These are phyloP conservation scores for Chaetomium tenue DNA, from an alignment of 495 filamentous ascomycete species.

Conservation along the genomic window DNA sequence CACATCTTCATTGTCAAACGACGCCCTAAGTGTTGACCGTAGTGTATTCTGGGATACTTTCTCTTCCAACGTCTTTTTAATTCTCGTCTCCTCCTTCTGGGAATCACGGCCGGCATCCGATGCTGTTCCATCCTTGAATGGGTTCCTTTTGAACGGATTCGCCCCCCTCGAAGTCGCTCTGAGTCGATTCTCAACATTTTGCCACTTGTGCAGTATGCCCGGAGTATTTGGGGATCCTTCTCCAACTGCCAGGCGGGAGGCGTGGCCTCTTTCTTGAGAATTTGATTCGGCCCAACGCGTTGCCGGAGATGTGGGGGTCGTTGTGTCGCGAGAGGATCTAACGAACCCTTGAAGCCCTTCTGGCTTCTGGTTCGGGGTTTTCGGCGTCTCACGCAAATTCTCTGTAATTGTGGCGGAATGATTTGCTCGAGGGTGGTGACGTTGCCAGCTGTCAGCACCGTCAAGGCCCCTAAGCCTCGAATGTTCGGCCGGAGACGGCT, in stretches of 20 bases:
- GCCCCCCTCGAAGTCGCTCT: not conserved
- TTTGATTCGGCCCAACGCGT: not conserved
- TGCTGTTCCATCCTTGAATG: not conserved
- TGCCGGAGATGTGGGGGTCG: not conserved
- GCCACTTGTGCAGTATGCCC: constrained; percentile 14
- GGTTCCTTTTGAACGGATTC: not conserved
- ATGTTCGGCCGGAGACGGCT: constrained; percentile 21
- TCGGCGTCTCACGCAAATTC: constrained; percentile 4
- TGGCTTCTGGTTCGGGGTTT: not conserved
- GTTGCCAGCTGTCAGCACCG: not conserved
- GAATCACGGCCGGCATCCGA: not conserved
- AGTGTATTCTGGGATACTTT: not conserved
- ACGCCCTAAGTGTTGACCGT: not conserved
- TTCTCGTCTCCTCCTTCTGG: not conserved
- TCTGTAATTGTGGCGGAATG: constrained; percentile 7
- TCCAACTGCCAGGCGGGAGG: not conserved
- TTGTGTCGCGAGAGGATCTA: not conserved
- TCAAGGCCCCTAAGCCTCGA: not conserved
- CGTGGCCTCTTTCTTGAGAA: not conserved
- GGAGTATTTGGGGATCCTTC: not conserved
- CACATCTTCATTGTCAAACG: constrained; percentile 1
- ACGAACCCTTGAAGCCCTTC: not conserved
- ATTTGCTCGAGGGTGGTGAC: not conserved
- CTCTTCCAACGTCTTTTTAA: not conserved
- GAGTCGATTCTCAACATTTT: not conserved